Base-by-base conservation (phyloP, 2,329 filamentous ascomycete species). In the Stagonosporopsis vannaccii region DNA sequence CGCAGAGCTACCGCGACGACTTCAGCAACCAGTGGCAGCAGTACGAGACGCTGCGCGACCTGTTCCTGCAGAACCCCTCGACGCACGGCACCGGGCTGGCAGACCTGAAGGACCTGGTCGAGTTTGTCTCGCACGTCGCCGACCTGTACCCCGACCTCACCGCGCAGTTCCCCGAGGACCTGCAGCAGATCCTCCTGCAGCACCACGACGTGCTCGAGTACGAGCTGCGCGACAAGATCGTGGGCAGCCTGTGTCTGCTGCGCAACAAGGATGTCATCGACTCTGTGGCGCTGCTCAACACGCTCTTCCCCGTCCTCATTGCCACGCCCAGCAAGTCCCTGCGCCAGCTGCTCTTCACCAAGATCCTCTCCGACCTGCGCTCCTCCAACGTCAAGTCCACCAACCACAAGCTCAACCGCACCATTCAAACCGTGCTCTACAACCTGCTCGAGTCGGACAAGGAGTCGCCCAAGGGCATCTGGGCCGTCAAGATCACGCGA, bases 401-500 rank as follows among this genome's bases (percentile, higher is more conserved):
- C 51, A 97, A 99, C 71, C 95, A 99, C 79, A 90, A 89, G 53
- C 85, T 99, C 49, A 99, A 99, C 78, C 87, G 91, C 49, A 95
- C 91, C 3, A 90, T 98, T 57, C 95, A 99, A 77, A 96, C 91
- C 3, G 91, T 96, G 12, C 85, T 98, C 25, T 96, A 92, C 81
- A 97, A 97, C 75, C 83, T 98, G 22, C 86, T 98, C 40, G 91
- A 91, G 15, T 90, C 90, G 3, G 94, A 99, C 75, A 87, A 90
- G 37, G 83, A 90, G 8, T 96, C 92, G 0, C 84, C 91, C 1
- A 95, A 96, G 70, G 92, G 90, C 4, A 83, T 99, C 45, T 99
- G 95, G 95, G 92, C 95, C 3, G 92, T 97, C 59, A 97, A 97
- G 77, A 85, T 99, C 62, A 96, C 93, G 4, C 85, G 94, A 60